Evolutionary conservation across 2,329 filamentous ascomycete species (phyloP).

Genomic region (Fusarium protoensiforme): DNA sequence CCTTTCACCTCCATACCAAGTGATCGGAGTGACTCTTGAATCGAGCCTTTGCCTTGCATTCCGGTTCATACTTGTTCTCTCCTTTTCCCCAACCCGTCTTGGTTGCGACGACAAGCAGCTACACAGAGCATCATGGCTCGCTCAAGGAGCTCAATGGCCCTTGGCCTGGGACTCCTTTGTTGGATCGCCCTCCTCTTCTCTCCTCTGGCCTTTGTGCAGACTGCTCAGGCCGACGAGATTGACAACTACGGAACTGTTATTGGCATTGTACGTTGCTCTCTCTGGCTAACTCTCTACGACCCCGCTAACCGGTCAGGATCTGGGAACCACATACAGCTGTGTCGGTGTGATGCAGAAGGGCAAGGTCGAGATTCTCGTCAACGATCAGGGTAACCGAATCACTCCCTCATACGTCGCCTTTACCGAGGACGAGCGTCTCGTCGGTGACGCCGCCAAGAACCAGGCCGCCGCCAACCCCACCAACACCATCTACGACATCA

Average conservation of each 20-base stretch:
- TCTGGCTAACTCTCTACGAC: background rate
- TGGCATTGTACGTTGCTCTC: constrained; percentile 75
- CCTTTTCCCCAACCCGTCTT: constrained; percentile 35
- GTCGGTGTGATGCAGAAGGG: constrained; percentile 97
- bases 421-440: constrained; percentile 95
- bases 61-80: constrained; percentile 38
- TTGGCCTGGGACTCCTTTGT: constrained; percentile 89
- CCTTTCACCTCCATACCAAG: constrained; percentile 40
- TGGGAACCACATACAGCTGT: constrained; percentile 90
- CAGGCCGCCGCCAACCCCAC: constrained; percentile 84
- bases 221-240: constrained; percentile 77
- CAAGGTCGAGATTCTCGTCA: constrained; percentile 94
- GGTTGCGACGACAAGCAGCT: constrained; percentile 36
- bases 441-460: constrained; percentile 98
- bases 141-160: constrained; percentile 75
- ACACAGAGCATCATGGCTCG: constrained; percentile 58
- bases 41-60: constrained; percentile 31
- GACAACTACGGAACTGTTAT: constrained; percentile 90
- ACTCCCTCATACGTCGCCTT: constrained; percentile 96
- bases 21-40: constrained; percentile 45
- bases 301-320: constrained; percentile 62
- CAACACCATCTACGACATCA: constrained; percentile 84
- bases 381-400: constrained; percentile 97
- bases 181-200: constrained; percentile 92
- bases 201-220: constrained; percentile 85